These are phyloP conservation scores for Penicillium griseofulvum DNA, from an alignment of 2,329 filamentous ascomycete genomes.

Conservation along the genomic window DNA sequence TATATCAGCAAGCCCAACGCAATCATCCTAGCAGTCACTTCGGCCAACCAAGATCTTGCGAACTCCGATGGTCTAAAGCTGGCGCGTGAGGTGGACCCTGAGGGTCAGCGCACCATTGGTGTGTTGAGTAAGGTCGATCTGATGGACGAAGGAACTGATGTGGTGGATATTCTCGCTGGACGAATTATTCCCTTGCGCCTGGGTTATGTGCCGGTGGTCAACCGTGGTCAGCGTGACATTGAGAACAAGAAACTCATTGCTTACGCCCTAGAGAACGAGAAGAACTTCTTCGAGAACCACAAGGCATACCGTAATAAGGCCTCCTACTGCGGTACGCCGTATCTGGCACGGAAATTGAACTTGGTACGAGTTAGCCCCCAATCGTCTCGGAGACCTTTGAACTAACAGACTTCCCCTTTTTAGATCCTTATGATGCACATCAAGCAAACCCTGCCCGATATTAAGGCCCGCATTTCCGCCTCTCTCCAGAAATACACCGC, in stretches of 20 bases:
- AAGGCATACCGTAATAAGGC: conserved; percentile 98
- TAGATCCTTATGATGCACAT: conserved; percentile 99
- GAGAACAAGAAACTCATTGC: conserved; percentile 97
- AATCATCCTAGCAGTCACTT: conserved; percentile 93
- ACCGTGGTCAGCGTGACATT: conserved; percentile 95
- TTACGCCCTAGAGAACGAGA: conserved; percentile 86
- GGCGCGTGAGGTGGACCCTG: conserved; percentile 92
- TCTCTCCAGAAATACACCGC: conserved; percentile 87
- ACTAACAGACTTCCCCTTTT: conserved; percentile 23
- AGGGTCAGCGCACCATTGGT: conserved; percentile 96
- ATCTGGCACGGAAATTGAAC: conserved; percentile 93
- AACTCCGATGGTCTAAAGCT: conserved; percentile 98
- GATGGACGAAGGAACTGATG: conserved; percentile 98
- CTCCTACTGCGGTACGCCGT: conserved; percentile 96
- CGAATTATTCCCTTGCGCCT: conserved; percentile 92
- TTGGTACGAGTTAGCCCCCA: conserved; percentile 51
- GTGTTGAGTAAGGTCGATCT: conserved; percentile 98
- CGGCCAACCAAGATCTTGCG: conserved; percentile 95
- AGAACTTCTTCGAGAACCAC: conserved; percentile 97
- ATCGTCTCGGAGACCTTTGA: neutral
- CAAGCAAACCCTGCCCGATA: conserved; percentile 97
- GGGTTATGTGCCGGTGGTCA: conserved; percentile 96
- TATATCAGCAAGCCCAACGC: conserved; percentile 98
- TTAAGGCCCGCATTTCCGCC: conserved; percentile 93
- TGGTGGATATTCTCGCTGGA: conserved; percentile 96